Base-by-base conservation (phyloP, 345 rosid species). In the Jatropha curcas region DNA sequence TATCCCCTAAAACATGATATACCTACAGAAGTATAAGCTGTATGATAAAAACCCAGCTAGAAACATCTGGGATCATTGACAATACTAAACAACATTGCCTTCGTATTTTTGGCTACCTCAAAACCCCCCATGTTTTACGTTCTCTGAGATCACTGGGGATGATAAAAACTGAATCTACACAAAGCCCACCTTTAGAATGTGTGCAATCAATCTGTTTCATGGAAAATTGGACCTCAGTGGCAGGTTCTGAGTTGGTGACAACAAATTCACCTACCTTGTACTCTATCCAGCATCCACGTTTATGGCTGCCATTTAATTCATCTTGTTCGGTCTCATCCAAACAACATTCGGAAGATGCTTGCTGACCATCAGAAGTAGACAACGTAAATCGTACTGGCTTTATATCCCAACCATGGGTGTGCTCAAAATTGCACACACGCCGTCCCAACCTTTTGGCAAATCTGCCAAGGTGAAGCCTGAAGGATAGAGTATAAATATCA, bases 191-290 rank as follows among this genome's bases (percentile, higher is more conserved):
- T 83, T 92, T 92, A 1, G 97, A 94, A 67, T 92, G 98, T 0
- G 97, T 94, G 81, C 98, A 94, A 60, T 90, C 98, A 34, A 92
- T 92, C 90, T 92, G 98, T 80, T 89, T 94, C 95, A 94, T 85
- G 20, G 97, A 92, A 82, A 90, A 94, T 35, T 83, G 82, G 67
- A 94, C 89, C 72, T 90, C 97, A 0, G 89, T 86, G 13, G 81
- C 63, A 13, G 93, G 85, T 65, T 89, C 89, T 8, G 95, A 75
- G 65, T 84, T 79, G 4, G 48, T 81, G 19, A 94, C 97, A 14
- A 75, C 35, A 79, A 92, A 94, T 69, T 94, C 93, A 24, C 98
- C 97, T 17, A 88, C 94, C 71, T 80, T 86, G 76, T 92, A 90
- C 19, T 90, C 89, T 70, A 89, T 85, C 98, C 97, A 94, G 83